A percentile compares a stretch with the other conserved stretches of the same genome.
Evolutionary conservation across 345 rosid genomes (phyloP).

Genomic region (Lepidium sativum): DNA sequence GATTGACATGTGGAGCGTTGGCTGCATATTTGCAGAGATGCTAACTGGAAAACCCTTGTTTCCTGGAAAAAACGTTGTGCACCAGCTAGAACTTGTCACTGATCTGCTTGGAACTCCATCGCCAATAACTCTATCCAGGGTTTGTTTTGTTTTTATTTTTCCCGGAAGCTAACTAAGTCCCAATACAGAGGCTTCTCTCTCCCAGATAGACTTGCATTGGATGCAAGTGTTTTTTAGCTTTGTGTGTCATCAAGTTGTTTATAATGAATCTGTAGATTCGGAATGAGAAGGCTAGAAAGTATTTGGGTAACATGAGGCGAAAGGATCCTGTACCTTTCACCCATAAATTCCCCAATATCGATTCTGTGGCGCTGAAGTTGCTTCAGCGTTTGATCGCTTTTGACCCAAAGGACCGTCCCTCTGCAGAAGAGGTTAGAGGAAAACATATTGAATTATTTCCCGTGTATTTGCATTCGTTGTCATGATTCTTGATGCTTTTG

Average conservation of each 20-base stretch:
- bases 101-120: slow-evolving; percentile 97
- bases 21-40: slow-evolving; percentile 97
- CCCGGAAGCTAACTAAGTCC: slow-evolving; percentile 19
- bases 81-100: slow-evolving; percentile 83
- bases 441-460: neutral
- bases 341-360: slow-evolving; percentile 51
- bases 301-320: slow-evolving; percentile 67
- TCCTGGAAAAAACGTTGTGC: slow-evolving; percentile 93
- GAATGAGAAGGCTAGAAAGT: slow-evolving; percentile 93
- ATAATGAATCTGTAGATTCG: slow-evolving; percentile 52
- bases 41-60: slow-evolving; percentile 84
- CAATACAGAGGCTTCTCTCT: slow-evolving; percentile 29
- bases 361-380: slow-evolving; percentile 65
- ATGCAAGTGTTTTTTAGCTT: slow-evolving; percentile 16
- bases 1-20: slow-evolving; percentile 97
- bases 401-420: slow-evolving; percentile 90
- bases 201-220: slow-evolving; percentile 22
- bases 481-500: slow-evolving; percentile 4
- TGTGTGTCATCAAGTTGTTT: slow-evolving; percentile 23
- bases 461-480: neutral
- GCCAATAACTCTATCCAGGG: slow-evolving; percentile 67
- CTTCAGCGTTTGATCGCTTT: slow-evolving; percentile 85
- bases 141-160: slow-evolving; percentile 33
- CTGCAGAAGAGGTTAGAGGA: slow-evolving; percentile 79
- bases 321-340: slow-evolving; percentile 58